Evolutionary conservation across 2,329 filamentous ascomycete species (phyloP).

Genomic region (Zymoseptoria brevis): DNA sequence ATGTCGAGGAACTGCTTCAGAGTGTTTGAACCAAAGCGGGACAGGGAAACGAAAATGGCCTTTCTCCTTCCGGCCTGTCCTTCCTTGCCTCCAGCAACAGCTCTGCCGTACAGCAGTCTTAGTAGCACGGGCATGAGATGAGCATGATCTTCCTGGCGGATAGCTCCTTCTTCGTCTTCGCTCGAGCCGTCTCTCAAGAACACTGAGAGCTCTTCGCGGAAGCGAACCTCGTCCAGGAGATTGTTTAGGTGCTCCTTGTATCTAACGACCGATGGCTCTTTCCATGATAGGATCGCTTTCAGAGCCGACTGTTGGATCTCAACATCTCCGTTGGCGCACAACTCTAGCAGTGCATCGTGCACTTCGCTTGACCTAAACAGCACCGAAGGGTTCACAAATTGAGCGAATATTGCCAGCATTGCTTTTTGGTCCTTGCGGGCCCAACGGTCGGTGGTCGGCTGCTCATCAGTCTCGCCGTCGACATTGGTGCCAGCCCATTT

Average conservation of each 20-base stretch:
- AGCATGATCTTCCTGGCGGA: constrained; percentile 64
- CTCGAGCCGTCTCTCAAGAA: constrained; percentile 54
- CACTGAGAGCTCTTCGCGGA: constrained; percentile 87
- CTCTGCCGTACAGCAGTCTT: constrained; percentile 78
- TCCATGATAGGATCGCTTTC: constrained; percentile 84
- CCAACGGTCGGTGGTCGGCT: constrained; percentile 42
- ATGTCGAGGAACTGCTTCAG: constrained; percentile 78
- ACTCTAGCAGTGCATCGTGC: constrained; percentile 62
- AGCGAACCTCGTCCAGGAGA: constrained; percentile 80
- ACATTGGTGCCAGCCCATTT: constrained; percentile 59
- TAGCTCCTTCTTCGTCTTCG: constrained; percentile 42
- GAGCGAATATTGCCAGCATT: constrained; percentile 70
- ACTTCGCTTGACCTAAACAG: constrained; percentile 72
- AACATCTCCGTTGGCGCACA: constrained; percentile 79
- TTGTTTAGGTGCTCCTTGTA: constrained; percentile 83
- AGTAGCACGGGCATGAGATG: constrained; percentile 80
- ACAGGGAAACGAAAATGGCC: constrained; percentile 65
- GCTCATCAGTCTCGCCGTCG: constrained; percentile 13
- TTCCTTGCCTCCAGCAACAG: constrained; percentile 72
- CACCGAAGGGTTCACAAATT: constrained; percentile 79
- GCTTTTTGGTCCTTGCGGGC: constrained; percentile 73
- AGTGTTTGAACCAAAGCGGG: constrained; percentile 65
- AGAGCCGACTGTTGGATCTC: constrained; percentile 82
- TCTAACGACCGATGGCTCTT: constrained; percentile 61
- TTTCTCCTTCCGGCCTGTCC: constrained; percentile 73